Evolutionary conservation across 176 grass and related monocot genomes (phyloP).

Genomic region (Aegilops bicornis): DNA sequence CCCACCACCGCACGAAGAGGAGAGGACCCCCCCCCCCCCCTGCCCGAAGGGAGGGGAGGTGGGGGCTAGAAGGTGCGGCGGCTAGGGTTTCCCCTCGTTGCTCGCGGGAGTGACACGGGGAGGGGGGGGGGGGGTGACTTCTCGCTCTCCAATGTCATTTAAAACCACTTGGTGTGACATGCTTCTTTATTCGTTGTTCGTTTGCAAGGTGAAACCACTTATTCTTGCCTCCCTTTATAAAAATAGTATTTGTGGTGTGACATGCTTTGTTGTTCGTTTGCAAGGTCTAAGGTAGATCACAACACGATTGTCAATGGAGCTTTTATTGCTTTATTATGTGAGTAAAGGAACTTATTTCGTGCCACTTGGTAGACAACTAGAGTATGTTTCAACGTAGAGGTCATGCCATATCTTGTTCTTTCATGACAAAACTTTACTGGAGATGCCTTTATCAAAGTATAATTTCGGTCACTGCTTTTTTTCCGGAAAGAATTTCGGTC

Average conservation of each 20-base stretch:
- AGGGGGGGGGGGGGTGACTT: too few relatives aligned
- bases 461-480: not conserved
- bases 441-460: not conserved
- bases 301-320: not conserved
- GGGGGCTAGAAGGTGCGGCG: too few relatives aligned
- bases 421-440: not conserved
- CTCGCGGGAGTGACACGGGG: too few relatives aligned
- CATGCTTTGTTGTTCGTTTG: not conserved
- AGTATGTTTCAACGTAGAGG: not conserved
- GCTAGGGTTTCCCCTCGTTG: too few relatives aligned
- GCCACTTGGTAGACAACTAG: conserved; percentile 9
- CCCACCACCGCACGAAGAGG: too few relatives aligned
- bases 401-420: conserved; percentile 20
- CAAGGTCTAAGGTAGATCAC: conserved; percentile 4
- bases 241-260: not conserved
- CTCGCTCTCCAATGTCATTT: too few relatives aligned
- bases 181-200: too few relatives aligned
- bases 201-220: too few relatives aligned
- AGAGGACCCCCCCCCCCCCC: too few relatives aligned
- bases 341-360: conserved; percentile 8
- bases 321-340: not conserved
- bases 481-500: not conserved
- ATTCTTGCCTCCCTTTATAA: not conserved
- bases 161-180: too few relatives aligned
- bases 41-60: too few relatives aligned